Evolutionary conservation across 257 asterid genomes (phyloP).

Genomic region (Asclepias syriaca): DNA sequence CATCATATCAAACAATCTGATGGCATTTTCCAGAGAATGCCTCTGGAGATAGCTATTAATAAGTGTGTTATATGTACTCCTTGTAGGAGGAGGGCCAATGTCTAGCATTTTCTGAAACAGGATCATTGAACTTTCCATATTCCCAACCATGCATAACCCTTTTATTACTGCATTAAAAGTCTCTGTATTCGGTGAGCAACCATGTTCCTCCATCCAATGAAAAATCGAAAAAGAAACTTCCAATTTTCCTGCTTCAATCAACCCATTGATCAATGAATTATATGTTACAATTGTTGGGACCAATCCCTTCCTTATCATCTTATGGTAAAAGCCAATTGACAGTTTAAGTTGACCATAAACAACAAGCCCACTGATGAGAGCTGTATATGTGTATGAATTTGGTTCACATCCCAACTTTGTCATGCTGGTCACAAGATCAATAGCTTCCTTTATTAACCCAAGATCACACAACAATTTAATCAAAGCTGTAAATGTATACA

Average conservation of each 20-base stretch:
- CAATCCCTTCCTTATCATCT: slow-evolving; percentile 67
- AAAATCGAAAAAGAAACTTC: slow-evolving; percentile 48
- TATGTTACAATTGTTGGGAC: slow-evolving; percentile 65
- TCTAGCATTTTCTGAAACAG: slow-evolving; percentile 65
- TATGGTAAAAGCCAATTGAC: slow-evolving; percentile 77
- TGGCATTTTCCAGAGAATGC: slow-evolving; percentile 59
- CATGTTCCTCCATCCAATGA: slow-evolving; percentile 54
- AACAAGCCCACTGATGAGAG: slow-evolving; percentile 72
- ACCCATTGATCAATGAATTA: slow-evolving; percentile 59
- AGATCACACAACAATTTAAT: slow-evolving; percentile 47
- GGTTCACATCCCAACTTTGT: slow-evolving; percentile 52
- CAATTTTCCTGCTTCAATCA: slow-evolving; percentile 47
- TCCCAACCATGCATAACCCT: slow-evolving; percentile 58
- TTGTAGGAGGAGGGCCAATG: slow-evolving; percentile 62
- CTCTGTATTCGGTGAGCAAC: slow-evolving; percentile 44
- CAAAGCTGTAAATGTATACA: slow-evolving; percentile 67
- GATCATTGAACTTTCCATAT: slow-evolving; percentile 65
- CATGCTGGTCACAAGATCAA: slow-evolving; percentile 66
- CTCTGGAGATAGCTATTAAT: slow-evolving; percentile 52
- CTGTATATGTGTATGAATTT: slow-evolving; percentile 75
- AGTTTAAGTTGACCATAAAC: slow-evolving; percentile 54
- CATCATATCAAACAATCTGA: slow-evolving; percentile 82
- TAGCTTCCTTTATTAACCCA: slow-evolving; percentile 63
- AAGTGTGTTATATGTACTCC: slow-evolving; percentile 68
- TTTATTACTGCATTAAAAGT: slow-evolving; percentile 66